Percentiles rank a stretch among this genome's conserved stretches.
Evolutionary conservation across 805 yeast genomes (phyloP).

Genomic region (Saccharomycopsis synnaedendra): DNA sequence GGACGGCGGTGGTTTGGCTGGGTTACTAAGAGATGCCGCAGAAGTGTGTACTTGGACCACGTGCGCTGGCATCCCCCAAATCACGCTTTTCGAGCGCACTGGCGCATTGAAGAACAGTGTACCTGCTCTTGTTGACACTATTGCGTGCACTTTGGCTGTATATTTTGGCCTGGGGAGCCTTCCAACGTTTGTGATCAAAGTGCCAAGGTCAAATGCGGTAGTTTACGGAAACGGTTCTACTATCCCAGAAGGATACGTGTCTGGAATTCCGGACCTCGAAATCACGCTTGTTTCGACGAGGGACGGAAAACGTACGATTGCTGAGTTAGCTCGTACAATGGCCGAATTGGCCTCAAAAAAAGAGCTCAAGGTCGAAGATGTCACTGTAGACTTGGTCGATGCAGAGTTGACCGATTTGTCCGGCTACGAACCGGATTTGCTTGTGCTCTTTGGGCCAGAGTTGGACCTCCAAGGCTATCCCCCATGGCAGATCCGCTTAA

Average conservation of each 20-base stretch:
- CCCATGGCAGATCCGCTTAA: constrained; percentile 92
- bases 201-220: constrained; percentile 55
- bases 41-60: constrained; percentile 80
- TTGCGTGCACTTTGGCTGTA: constrained; percentile 45
- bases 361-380: constrained; percentile 52
- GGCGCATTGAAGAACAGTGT: constrained; percentile 46
- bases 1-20: constrained; percentile 84
- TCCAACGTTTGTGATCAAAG: constrained; percentile 49
- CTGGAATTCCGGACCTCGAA: constrained; percentile 28
- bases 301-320: constrained; percentile 87
- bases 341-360: constrained; percentile 57
- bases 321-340: constrained; percentile 78
- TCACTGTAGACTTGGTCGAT: constrained; percentile 67
- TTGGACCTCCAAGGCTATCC: constrained; percentile 91
- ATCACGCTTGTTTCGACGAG: constrained; percentile 56
- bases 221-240: constrained; percentile 27
- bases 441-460: constrained; percentile 75
- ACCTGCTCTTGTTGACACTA: constrained; percentile 43
- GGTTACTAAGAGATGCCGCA: constrained; percentile 63
- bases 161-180: constrained; percentile 65
- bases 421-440: constrained; percentile 86
- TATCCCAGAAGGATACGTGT: neutral
- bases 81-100: constrained; percentile 69
- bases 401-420: constrained; percentile 63
- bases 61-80: constrained; percentile 70